Percentiles rank a stretch among this genome's conserved stretches.
phyloP scores from a whole-genome alignment of 345 rosid genomes.

The Camelina laxa region DNA sequence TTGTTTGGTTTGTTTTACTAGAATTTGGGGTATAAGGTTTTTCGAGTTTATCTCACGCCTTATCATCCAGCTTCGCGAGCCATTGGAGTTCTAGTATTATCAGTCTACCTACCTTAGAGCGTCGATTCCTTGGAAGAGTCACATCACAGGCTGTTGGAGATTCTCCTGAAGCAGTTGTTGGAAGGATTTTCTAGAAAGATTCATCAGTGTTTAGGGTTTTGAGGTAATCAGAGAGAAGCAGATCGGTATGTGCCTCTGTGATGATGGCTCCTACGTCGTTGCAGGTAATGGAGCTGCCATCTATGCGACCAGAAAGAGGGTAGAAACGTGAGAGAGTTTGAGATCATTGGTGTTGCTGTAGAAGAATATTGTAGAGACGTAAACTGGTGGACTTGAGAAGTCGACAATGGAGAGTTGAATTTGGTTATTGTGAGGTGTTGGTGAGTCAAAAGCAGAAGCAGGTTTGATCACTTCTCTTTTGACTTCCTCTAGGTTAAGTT shows the following conservation, averaged over 20 bases:
- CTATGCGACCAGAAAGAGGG: constrained; percentile 57
- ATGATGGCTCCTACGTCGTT: constrained; percentile 48
- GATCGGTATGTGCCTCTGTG: constrained; percentile 42
- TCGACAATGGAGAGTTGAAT: neutral
- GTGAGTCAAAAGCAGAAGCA: neutral
- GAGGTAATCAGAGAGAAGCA: constrained; percentile 38
- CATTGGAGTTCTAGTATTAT: too few relatives aligned
- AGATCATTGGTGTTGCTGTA: constrained; percentile 9
- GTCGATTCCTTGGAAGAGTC: too few relatives aligned
- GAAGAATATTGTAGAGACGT: neutral
- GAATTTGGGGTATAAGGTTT: too few relatives aligned
- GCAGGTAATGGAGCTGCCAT: constrained; percentile 44
- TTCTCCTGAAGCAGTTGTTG: neutral
- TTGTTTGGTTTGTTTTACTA: too few relatives aligned
- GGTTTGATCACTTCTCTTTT: constrained; percentile 8
- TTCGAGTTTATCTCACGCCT: too few relatives aligned
- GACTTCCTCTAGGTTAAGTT: neutral
- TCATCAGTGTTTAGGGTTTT: neutral
- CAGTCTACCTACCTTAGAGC: too few relatives aligned
- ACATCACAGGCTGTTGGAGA: neutral
- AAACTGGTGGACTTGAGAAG: neutral
- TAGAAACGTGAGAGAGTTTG: constrained; percentile 46
- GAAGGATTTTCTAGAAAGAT: constrained; percentile 1
- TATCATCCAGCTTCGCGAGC: too few relatives aligned
- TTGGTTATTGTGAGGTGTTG: neutral